phyloP scores from a whole-genome alignment of 179 eudicot genomes.

The Silene coronaria region DNA sequence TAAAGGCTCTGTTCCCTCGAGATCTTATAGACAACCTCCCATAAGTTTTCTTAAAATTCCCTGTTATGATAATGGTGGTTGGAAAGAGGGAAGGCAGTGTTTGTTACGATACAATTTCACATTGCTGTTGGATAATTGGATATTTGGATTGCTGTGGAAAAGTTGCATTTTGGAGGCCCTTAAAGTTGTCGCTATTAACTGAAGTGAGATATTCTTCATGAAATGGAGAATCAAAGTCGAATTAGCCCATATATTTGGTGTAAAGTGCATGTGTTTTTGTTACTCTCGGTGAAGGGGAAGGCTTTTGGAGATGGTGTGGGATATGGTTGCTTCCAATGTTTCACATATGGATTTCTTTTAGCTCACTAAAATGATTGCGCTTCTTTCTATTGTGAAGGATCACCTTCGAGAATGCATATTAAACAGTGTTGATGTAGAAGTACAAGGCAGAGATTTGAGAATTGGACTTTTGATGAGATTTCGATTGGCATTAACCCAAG shows the following conservation, averaged over 20 bases:
- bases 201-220: too few species aligned
- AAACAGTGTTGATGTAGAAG: too few species aligned
- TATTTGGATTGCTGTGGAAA: constrained; percentile 49
- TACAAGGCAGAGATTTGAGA: constrained; percentile 15
- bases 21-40: constrained; percentile 85
- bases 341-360: constrained; percentile 79
- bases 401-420: too few species aligned
- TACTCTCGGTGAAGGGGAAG: constrained; percentile 50
- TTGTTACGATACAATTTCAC: constrained; percentile 76
- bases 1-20: constrained; percentile 82
- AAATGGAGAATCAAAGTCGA: too few species aligned
- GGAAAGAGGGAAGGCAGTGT: constrained; percentile 52
- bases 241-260: too few species aligned
- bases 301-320: constrained; percentile 52
- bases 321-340: constrained; percentile 78
- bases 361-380: too few species aligned
- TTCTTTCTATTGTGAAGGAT: too few species aligned
- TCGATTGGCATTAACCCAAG: too few species aligned
- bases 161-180: constrained; percentile 56
- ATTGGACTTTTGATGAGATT: constrained; percentile 35
- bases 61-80: constrained; percentile 34
- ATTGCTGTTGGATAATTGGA: constrained; percentile 43
- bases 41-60: constrained; percentile 44
- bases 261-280: constrained; percentile 45
- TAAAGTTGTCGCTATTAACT: constrained; percentile 40